Evolutionary conservation across 305 asterid species (phyloP), one percentile per base, ranked within the genome.

Genomic region (Solanum hybrid): DNA sequence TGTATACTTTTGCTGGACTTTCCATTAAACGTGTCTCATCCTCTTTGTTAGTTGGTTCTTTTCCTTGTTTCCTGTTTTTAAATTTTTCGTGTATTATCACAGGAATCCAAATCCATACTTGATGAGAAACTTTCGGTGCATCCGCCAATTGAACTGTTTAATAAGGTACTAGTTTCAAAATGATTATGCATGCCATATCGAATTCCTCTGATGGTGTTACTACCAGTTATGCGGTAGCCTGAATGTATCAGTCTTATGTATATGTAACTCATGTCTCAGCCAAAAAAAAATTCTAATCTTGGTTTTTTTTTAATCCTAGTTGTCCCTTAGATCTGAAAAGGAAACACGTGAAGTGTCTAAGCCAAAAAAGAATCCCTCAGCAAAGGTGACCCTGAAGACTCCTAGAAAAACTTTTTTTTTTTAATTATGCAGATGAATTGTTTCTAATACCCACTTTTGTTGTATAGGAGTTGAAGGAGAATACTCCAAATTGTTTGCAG

Each of bases 121-220:
- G 90, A 88, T 89, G 90, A 91, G 88, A 92, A 90, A 72, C 84
- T 84, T 84, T 56, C 81, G 7, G 91, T 87, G 89, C 91, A 87
- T 87, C 94, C 94, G 82, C 97, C 95, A 40, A 87, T 89, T 34
- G 96, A 94, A 88, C 91, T 92, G 86, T 94, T 96, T 89, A 76
- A 66, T 37, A 90, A 94, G 97, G 99, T 96, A 91, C 86, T 29
- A 64, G 66, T 64, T 89, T 73, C 29, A 19, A 81, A 38, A 26
- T 42, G 71, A n/a, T 35, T 35, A 75, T 34, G 51, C 77, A 84
- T 37, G 66, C 66, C 82, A 35, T 72, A 45, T 36, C 10, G 26
- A 40, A 85, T 45, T 78, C 40, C 51, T 85, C 75, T 24, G 88
- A 17, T 26, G 72, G 22, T 90, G 86, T 15, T 45, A 40, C 64